phyloP scores from a whole-genome alignment of 441 rosid species.

The Geranium incanum region DNA sequence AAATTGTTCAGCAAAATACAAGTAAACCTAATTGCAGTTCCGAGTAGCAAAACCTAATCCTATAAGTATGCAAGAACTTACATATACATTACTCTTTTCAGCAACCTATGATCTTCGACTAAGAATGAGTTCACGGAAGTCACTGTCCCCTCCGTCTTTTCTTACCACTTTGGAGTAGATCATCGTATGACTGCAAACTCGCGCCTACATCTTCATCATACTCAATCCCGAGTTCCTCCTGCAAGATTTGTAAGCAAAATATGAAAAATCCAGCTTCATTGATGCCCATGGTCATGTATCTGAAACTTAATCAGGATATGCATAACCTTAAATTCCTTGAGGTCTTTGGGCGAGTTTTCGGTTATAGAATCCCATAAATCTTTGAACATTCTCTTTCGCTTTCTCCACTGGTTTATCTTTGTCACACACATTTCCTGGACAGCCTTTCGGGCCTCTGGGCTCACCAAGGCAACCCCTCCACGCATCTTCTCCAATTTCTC shows the following conservation, averaged over 20 bases:
- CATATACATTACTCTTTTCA: conserved; percentile 13
- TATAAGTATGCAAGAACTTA: conserved; percentile 24
- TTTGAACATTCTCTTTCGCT: conserved; percentile 84
- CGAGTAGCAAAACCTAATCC: conserved; percentile 15
- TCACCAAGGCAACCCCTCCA: conserved; percentile 65
- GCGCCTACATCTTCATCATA: conserved; percentile 79
- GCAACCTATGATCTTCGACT: neutral
- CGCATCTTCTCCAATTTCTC: conserved; percentile 59
- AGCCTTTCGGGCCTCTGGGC: conserved; percentile 65
- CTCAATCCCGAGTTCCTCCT: conserved; percentile 88
- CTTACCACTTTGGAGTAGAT: conserved; percentile 48
- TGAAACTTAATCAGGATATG: conserved; percentile 1
- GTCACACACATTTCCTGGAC: conserved; percentile 52
- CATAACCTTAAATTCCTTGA: conserved; percentile 71
- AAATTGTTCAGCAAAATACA: neutral
- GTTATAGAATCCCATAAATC: conserved; percentile 86
- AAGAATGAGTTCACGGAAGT: conserved; percentile 13
- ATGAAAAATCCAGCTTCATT: conserved; percentile 15
- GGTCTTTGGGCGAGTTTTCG: conserved; percentile 74
- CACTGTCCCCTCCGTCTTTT: conserved; percentile 47
- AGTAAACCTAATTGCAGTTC: conserved; percentile 2
- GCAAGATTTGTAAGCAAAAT: conserved; percentile 23
- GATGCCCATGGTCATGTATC: conserved; percentile 5
- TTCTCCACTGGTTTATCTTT: conserved; percentile 70
- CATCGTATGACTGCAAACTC: conserved; percentile 57